These are phyloP conservation scores for Melastoma candidum DNA, from an alignment of 441 rosid species.

Conservation along the genomic window DNA sequence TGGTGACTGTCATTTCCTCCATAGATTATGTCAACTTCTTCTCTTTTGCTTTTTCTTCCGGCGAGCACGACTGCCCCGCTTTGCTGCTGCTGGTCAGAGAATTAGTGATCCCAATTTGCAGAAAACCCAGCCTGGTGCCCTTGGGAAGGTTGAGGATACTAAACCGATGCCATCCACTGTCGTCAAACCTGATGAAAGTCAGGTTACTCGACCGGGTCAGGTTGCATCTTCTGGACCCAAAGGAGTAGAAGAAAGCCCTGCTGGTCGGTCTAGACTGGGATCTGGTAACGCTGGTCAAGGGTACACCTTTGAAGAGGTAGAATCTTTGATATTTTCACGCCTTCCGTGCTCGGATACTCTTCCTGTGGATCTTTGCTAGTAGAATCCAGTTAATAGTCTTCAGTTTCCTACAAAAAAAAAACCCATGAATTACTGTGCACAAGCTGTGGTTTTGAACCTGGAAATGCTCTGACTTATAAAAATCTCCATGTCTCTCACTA, in stretches of 20 bases:
- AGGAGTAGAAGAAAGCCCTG: conserved; percentile 76
- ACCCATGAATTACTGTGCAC: too few species aligned
- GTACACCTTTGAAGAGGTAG: conserved; percentile 97
- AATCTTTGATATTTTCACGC: neutral
- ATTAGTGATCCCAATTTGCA: conserved; percentile 56
- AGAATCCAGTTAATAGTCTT: too few species aligned
- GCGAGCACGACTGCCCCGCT: conserved; percentile 56
- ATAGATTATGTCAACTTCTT: conserved; percentile 89
- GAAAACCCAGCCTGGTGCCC: conserved; percentile 67
- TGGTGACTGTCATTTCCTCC: conserved; percentile 99
- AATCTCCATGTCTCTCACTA: too few species aligned
- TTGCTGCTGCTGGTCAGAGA: conserved; percentile 42
- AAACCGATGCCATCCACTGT: conserved; percentile 42
- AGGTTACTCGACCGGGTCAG: conserved; percentile 62
- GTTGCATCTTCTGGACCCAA: conserved; percentile 48
- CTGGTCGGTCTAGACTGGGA: conserved; percentile 72
- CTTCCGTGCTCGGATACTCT: too few species aligned
- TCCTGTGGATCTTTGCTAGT: too few species aligned
- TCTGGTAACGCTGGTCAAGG: conserved; percentile 99
- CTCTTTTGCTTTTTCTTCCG: conserved; percentile 93
- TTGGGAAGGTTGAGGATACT: conserved; percentile 70
- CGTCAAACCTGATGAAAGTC: conserved; percentile 66
- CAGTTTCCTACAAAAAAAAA: too few species aligned
- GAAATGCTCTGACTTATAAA: too few species aligned
- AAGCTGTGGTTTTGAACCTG: too few species aligned